Evolutionary conservation across 1,284 basidiomycete species (phyloP), one percentile per base, ranked within the genome.

Genomic region (Irpex rosettiformis): DNA sequence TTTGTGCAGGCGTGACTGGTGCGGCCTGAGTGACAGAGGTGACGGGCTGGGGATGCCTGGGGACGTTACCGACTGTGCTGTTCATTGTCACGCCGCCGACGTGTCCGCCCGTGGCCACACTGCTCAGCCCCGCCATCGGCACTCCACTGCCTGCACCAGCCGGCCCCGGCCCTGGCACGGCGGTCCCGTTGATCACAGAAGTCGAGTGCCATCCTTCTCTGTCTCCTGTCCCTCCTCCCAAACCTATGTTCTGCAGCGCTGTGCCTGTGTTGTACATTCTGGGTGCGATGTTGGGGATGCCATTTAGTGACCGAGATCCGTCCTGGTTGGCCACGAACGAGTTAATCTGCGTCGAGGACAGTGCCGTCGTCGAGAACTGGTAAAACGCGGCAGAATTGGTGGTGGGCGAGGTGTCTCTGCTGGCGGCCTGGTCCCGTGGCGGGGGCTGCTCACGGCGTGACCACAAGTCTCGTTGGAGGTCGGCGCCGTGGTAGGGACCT

Each of bases 1-100:
- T 60, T 66, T 71, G 69, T 58, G 67, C 60, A 62, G 65, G 55
- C 16, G 55, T 30, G 29, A 29, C 57, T 3, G 58, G 29, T 30
- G 54, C 52, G 43, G 52, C 13, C 18, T 57, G 45, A 54, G 66
- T 48, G 27, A 59, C 57, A 52, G 62, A 64, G 60, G 52, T 54
- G 21, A 61, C 63, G 48, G 51, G 60, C 58, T 52, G 58, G 62
- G 48, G 45, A 22, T n/a, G 56, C 54, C 56, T 55, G 57, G 22
- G 18, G 22, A 40, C 53, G 29, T 22, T 45, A 11, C 27, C 21
- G 13, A n/a, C 28, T 27, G 28, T 21, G 52, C 28, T 52, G 47
- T 18, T 25, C 42, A 7, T 21, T 27, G 37, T 21, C 54, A n/a
- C 56, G 47, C 47, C 49, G 27, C 56, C 56, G 29, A 6, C 25